These are phyloP conservation scores for Tetrapyrgos nigripes DNA, from an alignment of 1,284 basidiomycete genomes.

Conservation along the genomic window DNA sequence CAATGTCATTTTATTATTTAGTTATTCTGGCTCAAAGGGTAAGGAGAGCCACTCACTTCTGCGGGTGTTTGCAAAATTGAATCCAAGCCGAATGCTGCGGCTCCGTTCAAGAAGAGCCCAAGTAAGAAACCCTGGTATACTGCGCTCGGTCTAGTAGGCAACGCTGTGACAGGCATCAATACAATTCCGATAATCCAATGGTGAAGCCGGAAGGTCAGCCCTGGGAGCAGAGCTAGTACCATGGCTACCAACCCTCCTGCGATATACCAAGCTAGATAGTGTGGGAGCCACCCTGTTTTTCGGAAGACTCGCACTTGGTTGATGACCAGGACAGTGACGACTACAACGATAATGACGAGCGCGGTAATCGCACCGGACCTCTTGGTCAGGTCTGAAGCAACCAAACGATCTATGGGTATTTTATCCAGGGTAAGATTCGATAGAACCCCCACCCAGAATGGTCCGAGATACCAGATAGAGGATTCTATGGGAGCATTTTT, in stretches of 20 bases:
- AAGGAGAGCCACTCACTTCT: slow-evolving; percentile 54
- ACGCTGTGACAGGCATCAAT: slow-evolving; percentile 80
- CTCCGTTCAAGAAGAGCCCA: slow-evolving; percentile 83
- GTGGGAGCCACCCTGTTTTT: slow-evolving; percentile 81
- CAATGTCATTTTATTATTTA: not conserved
- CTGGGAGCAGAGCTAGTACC: slow-evolving; percentile 76
- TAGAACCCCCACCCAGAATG: slow-evolving; percentile 84
- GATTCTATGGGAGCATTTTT: slow-evolving; percentile 73
- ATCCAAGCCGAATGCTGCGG: slow-evolving; percentile 80
- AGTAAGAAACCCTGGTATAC: slow-evolving; percentile 84
- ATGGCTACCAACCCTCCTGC: slow-evolving; percentile 70
- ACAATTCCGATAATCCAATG: slow-evolving; percentile 82
- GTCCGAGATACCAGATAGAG: slow-evolving; percentile 75
- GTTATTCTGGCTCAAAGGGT: slow-evolving; percentile 4
- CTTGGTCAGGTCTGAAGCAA: slow-evolving; percentile 70
- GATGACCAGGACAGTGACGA: slow-evolving; percentile 64
- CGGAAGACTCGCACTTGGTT: slow-evolving; percentile 88
- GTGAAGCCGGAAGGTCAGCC: slow-evolving; percentile 69
- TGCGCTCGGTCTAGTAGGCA: slow-evolving; percentile 81
- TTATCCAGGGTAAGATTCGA: slow-evolving; percentile 69
- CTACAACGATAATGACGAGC: slow-evolving; percentile 66
- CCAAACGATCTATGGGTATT: slow-evolving; percentile 79
- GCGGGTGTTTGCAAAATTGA: slow-evolving; percentile 80
- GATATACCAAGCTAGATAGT: slow-evolving; percentile 76
- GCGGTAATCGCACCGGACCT: slow-evolving; percentile 77